Conservation (phyloP, 352 stramenopile species). For the Salisapilia sapeloensis region DNA sequence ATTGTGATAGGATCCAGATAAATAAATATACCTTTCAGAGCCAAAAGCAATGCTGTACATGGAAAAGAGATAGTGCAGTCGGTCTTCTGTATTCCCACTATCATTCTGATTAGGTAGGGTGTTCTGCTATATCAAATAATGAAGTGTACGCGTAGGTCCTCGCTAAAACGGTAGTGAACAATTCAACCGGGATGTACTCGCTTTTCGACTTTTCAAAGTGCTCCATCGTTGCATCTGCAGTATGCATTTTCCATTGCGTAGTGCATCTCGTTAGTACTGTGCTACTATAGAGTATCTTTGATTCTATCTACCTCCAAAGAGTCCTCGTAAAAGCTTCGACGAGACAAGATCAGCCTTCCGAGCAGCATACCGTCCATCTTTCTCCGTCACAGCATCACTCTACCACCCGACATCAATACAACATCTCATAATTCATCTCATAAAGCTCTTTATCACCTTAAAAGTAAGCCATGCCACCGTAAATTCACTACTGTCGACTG, state of each 20-base stretch:
- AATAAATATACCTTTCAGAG: constrained; percentile 46
- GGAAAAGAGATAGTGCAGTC: constrained; percentile 75
- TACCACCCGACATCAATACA: constrained; percentile 4
- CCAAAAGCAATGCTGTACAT: constrained; percentile 73
- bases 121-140: background rate
- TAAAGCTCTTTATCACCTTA: constrained; percentile 22
- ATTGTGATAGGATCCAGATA: too few species aligned
- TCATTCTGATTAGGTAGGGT: constrained; percentile 4
- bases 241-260: background rate
- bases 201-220: constrained; percentile 33
- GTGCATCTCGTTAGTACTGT: background rate
- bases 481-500: constrained; percentile 63
- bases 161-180: constrained; percentile 52
- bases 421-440: background rate
- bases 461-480: constrained; percentile 77
- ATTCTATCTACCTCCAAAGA: constrained; percentile 40
- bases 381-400: constrained; percentile 53
- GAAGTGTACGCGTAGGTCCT: constrained; percentile 57
- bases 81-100: constrained; percentile 75
- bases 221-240: constrained; percentile 38
- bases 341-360: constrained; percentile 51
- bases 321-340: constrained; percentile 53
- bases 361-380: constrained; percentile 39
- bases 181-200: constrained; percentile 45
- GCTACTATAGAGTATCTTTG: constrained; percentile 1